Evolutionary conservation across 2,329 filamentous ascomycete species (phyloP), one percentile per base, ranked within the genome.

Genomic region (Ascocoryne sarcoides): DNA sequence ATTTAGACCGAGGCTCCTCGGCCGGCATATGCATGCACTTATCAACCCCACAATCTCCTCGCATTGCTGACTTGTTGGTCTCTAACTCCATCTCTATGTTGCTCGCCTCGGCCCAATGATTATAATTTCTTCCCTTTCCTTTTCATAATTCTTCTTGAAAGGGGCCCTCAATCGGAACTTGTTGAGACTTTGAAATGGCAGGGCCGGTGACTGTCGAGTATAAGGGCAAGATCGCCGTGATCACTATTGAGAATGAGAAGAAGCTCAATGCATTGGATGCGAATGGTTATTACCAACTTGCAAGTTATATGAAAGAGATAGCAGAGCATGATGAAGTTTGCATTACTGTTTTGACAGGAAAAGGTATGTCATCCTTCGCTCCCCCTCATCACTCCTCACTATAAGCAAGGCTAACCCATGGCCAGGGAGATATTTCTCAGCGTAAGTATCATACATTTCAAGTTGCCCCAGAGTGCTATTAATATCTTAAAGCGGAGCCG

Each of bases 231-330:
- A 66, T 88, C 49, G 86, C 90, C 56, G 76, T 89, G 58, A 80
- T 98, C 62, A 95, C 86, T 14, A 80, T 98, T 59, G 82, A 89
- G 64, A 82, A 85, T 37, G 75, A 81, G 40, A 75, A 79, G 60
- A 95, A 95, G 67, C 70, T 96, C 62, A 93, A 93, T 62, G 87
- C 90, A 21, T 66, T 95, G 37, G 74, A 67, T 44, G 70, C 75
- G 55, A 66, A 75, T 46, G 72, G 80, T 37, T 96, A 95, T 69
- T 94, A 84, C 61, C 72, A 79, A 20, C 72, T 96, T 31, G 78
- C 83, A 1, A 71, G 76, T 52, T 71, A 77, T 36, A 66, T 98
- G 59, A 75, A 82, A 43, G 81, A 95, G 59, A 71, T 96, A 36
- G 89, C 87, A 12, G 71, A 68, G 7, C 79, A 79, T 48, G 78